These are phyloP conservation scores for Annulohypoxylon bovei DNA, from an alignment of 495 filamentous ascomycete genomes.

Conservation along the genomic window DNA sequence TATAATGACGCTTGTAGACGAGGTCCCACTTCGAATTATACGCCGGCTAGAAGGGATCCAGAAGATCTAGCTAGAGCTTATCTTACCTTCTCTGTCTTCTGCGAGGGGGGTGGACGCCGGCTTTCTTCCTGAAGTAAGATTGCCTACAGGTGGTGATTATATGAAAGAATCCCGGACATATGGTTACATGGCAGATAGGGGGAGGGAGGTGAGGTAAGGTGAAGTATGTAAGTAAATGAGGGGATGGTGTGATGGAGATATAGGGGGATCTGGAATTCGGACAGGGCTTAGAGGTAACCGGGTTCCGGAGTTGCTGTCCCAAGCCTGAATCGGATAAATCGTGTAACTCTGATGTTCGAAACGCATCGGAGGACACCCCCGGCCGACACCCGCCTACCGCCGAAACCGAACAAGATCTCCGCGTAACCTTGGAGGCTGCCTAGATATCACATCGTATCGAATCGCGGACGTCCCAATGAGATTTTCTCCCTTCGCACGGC, in stretches of 20 bases:
- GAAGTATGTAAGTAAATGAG: background rate
- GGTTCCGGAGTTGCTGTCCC: constrained; percentile 1
- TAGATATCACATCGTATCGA: background rate
- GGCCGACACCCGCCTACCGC: background rate
- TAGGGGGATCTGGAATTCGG: background rate
- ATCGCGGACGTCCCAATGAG: background rate
- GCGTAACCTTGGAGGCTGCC: background rate
- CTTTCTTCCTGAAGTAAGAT: background rate
- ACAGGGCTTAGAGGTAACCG: constrained; percentile 4
- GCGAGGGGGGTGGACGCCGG: background rate
- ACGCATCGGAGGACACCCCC: background rate
- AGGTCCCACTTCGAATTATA: background rate
- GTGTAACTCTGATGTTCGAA: constrained; percentile 3
- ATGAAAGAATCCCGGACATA: background rate
- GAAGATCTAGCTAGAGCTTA: constrained; percentile 5
- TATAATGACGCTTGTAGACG: background rate
- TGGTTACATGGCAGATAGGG: constrained; percentile 15
- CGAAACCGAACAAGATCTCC: constrained; percentile 14
- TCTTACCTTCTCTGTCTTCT: background rate
- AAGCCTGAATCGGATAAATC: constrained; percentile 17
- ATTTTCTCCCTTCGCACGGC: background rate
- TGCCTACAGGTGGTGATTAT: background rate
- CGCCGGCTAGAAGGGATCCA: constrained; percentile 1
- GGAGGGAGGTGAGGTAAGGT: constrained; percentile 8
- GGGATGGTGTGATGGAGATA: constrained; percentile 10